Evolutionary conservation across 441 rosid species (phyloP), one percentile per base, ranked within the genome.

Genomic region (Aleurites moluccanus): DNA sequence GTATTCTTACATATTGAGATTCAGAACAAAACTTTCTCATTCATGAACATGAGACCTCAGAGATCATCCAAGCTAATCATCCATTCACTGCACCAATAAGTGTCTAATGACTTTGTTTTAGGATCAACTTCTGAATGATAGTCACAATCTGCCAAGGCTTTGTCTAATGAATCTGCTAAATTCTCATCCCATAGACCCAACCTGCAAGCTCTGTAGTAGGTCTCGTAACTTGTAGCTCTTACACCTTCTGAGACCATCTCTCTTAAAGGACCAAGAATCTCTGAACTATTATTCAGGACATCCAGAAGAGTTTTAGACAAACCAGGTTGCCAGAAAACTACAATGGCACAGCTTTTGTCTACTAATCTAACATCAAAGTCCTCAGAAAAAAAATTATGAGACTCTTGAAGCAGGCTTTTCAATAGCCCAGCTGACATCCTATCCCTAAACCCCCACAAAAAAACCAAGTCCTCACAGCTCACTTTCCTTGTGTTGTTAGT

Each of bases 231-330:
- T 5, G 92, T 79, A 23, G 82, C 94, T 81, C 86, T 86, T 44
- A 88, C 23, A 52, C 98, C 98, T 81, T 88, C 89, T 0, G 89
- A 84, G 10, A 89, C 91, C 86, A 91, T 80, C 75, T 89, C 98
- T 82, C 71, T 81, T 67, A 91, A 73, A 14, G 83, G 73, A 64
- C 88, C 96, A 50, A 64, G 18, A 68, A 86, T 77, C 64, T 83
- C 85, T 63, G 79, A 61, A 71, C 84, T 50, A 50, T 76, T 76
- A 66, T 81, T 84, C 81, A 92, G 80, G 33, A 64, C 69, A 40
- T 73, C 76, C 75, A 92, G 75, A 68, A 91, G 83, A 50, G 86
- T 77, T 67, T 74, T 75, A 20, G 92, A 84, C 16, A 76, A 74
- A 59, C 89, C 88, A 11, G 87, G 81, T 77, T 65, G 81, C 88